A percentile compares a stretch with the other conserved stretches of the same genome.
phyloP scores from a whole-genome alignment of 2,329 filamentous ascomycete genomes.

The Diaporthe sp. region DNA sequence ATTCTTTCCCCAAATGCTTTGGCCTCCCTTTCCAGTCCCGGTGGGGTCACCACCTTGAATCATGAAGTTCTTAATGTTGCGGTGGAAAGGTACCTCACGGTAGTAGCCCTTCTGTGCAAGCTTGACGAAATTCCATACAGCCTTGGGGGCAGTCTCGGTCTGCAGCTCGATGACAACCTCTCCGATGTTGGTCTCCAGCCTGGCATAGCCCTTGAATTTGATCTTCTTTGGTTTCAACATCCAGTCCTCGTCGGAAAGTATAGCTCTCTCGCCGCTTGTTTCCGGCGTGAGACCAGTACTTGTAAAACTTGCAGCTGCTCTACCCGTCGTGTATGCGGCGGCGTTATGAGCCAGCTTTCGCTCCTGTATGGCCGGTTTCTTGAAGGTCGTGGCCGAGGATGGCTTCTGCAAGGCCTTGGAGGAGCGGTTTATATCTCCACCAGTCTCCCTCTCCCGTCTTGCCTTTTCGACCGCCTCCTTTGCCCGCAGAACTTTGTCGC shows the following conservation, averaged over 20 bases:
- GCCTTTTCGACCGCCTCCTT: slow-evolving; percentile 95
- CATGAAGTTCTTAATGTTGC: slow-evolving; percentile 97
- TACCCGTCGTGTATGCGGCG: slow-evolving; percentile 89
- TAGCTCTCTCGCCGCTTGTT: slow-evolving; percentile 86
- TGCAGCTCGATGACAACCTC: slow-evolving; percentile 90
- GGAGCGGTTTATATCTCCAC: slow-evolving; percentile 66
- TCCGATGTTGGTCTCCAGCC: slow-evolving; percentile 87
- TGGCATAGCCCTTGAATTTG: slow-evolving; percentile 90
- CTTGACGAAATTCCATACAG: slow-evolving; percentile 96
- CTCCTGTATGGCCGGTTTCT: slow-evolving; percentile 61
- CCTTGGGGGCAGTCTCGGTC: slow-evolving; percentile 89
- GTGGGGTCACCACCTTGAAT: slow-evolving; percentile 96
- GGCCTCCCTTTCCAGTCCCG: slow-evolving; percentile 89
- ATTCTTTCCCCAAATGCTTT: slow-evolving; percentile 92
- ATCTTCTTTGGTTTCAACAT: slow-evolving; percentile 92
- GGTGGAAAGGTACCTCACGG: slow-evolving; percentile 84
- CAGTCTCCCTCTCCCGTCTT: slow-evolving; percentile 75
- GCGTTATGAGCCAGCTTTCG: slow-evolving; percentile 82
- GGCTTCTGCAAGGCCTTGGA: slow-evolving; percentile 50
- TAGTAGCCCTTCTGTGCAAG: slow-evolving; percentile 93
- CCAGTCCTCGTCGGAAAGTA: slow-evolving; percentile 94
- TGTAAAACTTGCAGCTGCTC: slow-evolving; percentile 93
- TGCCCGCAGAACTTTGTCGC: slow-evolving; percentile 86
- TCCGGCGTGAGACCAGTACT: slow-evolving; percentile 93
- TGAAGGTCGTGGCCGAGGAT: slow-evolving; percentile 43